Percentiles rank a stretch among this genome's conserved stretches.
Evolutionary conservation across 2,329 filamentous ascomycete species (phyloP).

Genomic region (Fusarium duplospermum): DNA sequence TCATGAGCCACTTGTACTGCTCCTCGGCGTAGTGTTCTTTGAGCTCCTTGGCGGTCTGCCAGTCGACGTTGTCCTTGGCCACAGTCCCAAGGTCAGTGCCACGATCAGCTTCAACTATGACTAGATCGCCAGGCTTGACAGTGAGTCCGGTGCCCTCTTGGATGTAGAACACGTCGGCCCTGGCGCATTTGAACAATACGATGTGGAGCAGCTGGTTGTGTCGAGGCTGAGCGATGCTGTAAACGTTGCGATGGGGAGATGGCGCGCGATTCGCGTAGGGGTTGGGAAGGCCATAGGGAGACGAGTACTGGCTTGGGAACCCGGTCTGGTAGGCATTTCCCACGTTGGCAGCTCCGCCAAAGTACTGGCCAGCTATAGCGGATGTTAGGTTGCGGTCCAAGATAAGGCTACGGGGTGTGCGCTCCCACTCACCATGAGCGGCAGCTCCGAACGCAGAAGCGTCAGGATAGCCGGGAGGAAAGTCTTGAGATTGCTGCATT

Average conservation of each 20-base stretch:
- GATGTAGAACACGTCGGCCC: conserved; percentile 96
- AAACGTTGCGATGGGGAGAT: conserved; percentile 72
- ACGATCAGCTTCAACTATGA: conserved; percentile 97
- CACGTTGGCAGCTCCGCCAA: conserved; percentile 40
- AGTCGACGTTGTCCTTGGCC: conserved; percentile 86
- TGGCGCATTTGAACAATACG: conserved; percentile 95
- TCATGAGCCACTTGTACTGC: conserved; percentile 98
- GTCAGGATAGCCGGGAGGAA: conserved; percentile 54
- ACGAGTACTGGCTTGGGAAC: conserved; percentile 56
- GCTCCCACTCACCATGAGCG: conserved; percentile 54
- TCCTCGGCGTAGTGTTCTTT: conserved; percentile 95
- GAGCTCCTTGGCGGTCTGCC: conserved; percentile 86
- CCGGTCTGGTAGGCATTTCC: conserved; percentile 43
- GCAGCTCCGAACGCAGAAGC: conserved; percentile 50
- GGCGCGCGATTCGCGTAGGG: conserved; percentile 63
- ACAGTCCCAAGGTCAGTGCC: conserved; percentile 96
- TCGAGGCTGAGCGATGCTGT: conserved; percentile 69
- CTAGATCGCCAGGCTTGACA: conserved; percentile 90
- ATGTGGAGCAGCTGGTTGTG: conserved; percentile 83
- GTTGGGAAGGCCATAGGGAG: conserved; percentile 59
- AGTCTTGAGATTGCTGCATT: conserved; percentile 57
- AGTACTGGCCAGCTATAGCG: conserved; percentile 38
- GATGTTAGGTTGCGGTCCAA: conserved; percentile 6
- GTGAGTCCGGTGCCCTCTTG: conserved; percentile 94
- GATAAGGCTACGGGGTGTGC: not conserved